phyloP scores from a whole-genome alignment of 768 basidiomycete genomes.

The Lactarius deliciosus region DNA sequence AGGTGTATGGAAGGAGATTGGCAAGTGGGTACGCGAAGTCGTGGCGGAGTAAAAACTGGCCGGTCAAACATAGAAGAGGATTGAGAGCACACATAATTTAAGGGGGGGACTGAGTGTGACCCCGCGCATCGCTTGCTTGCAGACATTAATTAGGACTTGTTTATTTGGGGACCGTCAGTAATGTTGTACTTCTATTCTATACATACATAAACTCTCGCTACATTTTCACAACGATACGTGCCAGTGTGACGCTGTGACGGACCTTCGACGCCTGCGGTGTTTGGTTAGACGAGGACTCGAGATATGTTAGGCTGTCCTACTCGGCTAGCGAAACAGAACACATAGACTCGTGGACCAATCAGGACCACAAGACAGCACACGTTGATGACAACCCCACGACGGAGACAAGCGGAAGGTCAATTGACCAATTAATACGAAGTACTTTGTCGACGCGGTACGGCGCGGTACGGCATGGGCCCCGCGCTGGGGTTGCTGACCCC shows the following conservation, averaged over 20 bases:
- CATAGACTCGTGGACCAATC: background rate
- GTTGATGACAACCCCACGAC: background rate
- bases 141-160: background rate
- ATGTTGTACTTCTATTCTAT: background rate
- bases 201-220: background rate
- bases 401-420: background rate
- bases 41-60: background rate
- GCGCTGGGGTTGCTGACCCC: background rate
- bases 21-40: conserved; percentile 25
- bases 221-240: background rate
- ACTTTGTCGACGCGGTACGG: background rate
- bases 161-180: background rate
- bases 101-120: background rate
- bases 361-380: background rate
- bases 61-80: background rate
- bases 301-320: background rate
- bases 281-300: background rate
- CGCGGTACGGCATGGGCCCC: background rate
- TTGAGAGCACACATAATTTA: background rate
- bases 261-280: background rate
- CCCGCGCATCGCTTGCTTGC: background rate
- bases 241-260: background rate
- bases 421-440: background rate
- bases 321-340: background rate
- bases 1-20: conserved; percentile 28